Evolutionary conservation across 495 filamentous ascomycete genomes (phyloP).

Genomic region (Penicillium ochrochloron): DNA sequence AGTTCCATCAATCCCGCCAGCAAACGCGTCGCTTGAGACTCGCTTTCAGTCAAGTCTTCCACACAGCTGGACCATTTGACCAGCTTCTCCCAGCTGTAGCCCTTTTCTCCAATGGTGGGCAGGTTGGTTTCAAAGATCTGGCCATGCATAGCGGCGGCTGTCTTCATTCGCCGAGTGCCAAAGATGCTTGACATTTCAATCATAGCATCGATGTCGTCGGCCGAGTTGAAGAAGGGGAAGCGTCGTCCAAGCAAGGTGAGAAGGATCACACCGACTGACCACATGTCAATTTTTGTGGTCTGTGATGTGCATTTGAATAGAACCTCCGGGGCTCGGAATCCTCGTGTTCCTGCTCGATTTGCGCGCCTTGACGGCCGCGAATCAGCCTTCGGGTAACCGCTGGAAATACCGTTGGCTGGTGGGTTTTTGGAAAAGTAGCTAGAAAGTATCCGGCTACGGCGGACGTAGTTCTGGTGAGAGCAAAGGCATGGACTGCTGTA

Average conservation of each 20-base stretch:
- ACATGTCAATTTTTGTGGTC: conserved; percentile 95
- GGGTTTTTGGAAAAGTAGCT: conserved; percentile 52
- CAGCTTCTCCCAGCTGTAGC: conserved; percentile 88
- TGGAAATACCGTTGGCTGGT: conserved; percentile 49
- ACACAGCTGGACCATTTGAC: conserved; percentile 82
- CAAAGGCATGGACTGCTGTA: conserved; percentile 49
- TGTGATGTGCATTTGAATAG: conserved; percentile 97
- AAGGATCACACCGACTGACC: conserved; percentile 93
- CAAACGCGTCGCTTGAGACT: conserved; percentile 57
- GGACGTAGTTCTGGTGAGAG: conserved; percentile 42
- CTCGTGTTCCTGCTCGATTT: conserved; percentile 94
- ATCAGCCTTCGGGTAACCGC: conserved; percentile 84
- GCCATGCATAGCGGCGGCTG: conserved; percentile 81
- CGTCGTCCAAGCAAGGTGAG: conserved; percentile 86
- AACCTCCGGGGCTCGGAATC: conserved; percentile 95
- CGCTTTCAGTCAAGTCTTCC: conserved; percentile 52
- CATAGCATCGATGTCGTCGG: conserved; percentile 95
- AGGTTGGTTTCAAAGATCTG: conserved; percentile 88
- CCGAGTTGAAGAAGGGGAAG: conserved; percentile 97
- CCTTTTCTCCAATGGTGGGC: conserved; percentile 82
- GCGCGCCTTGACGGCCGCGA: conserved; percentile 84
- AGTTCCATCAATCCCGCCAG: conserved; percentile 67
- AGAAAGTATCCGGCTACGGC: conserved; percentile 42
- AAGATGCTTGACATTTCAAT: conserved; percentile 97
- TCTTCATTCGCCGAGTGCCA: conserved; percentile 80